Evolutionary conservation across 1,139 yeast species (phyloP).

Genomic region (Yamadazyma siamensis): DNA sequence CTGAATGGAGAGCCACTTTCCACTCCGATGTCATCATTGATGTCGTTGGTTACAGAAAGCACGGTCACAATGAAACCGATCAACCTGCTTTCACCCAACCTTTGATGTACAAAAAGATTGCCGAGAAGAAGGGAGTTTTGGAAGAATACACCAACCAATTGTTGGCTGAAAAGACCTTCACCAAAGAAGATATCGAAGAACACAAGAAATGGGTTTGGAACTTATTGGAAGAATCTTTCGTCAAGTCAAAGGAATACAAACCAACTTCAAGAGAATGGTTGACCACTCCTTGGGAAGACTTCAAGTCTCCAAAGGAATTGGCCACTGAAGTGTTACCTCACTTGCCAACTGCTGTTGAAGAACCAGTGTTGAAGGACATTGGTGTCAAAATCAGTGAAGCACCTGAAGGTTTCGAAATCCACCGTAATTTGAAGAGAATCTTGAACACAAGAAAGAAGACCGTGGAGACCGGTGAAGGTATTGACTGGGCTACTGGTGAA

Average conservation of each 20-base stretch:
- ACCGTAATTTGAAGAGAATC: slow-evolving; percentile 95
- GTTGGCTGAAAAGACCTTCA: slow-evolving; percentile 81
- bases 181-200: slow-evolving; percentile 86
- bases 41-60: slow-evolving; percentile 96
- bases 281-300: slow-evolving; percentile 98
- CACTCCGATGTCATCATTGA: slow-evolving; percentile 95
- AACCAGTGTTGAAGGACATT: slow-evolving; percentile 64
- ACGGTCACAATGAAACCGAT: slow-evolving; percentile 99
- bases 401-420: slow-evolving; percentile 88
- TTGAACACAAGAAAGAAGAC: slow-evolving; percentile 83
- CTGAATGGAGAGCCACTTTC: slow-evolving; percentile 97
- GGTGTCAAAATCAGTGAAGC: slow-evolving; percentile 78
- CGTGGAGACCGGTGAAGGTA: slow-evolving; percentile 85
- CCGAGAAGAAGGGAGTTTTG: slow-evolving; percentile 82
- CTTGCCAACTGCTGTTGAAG: slow-evolving; percentile 90
- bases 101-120: slow-evolving; percentile 87
- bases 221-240: slow-evolving; percentile 83
- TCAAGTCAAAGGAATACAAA: slow-evolving; percentile 81
- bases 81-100: slow-evolving; percentile 99
- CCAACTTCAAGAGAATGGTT: slow-evolving; percentile 97
- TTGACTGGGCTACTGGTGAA: slow-evolving; percentile 99
- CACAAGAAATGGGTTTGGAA: slow-evolving; percentile 99
- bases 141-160: slow-evolving; percentile 82
- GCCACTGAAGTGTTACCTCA: slow-evolving; percentile 96
- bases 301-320: slow-evolving; percentile 95